Evolutionary conservation across 2,329 filamentous ascomycete species (phyloP).

Genomic region (Aspergillus sp.): DNA sequence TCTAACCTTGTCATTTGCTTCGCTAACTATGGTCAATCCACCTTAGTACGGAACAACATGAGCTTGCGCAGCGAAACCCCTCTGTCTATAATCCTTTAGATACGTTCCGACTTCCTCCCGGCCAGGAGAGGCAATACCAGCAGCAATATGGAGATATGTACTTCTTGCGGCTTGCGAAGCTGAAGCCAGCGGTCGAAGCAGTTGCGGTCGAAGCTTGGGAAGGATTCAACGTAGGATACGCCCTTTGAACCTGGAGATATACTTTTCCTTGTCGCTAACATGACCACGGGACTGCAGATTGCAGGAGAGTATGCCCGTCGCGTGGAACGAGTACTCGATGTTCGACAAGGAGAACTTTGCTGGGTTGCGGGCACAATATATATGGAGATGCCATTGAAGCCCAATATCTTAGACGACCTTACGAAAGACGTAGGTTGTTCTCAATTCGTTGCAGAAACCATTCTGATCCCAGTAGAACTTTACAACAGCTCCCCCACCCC

Average conservation of each 20-base stretch:
- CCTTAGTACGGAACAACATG: constrained; percentile 36
- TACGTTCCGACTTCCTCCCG: constrained; percentile 70
- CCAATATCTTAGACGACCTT: constrained; percentile 92
- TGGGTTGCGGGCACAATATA: constrained; percentile 95
- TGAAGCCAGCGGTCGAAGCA: constrained; percentile 79
- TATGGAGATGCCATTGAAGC: constrained; percentile 96
- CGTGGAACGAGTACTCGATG: constrained; percentile 89
- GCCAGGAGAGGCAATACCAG: constrained; percentile 68
- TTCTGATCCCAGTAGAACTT: constrained; percentile 63
- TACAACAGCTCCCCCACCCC: constrained; percentile 77
- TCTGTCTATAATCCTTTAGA: constrained; percentile 72
- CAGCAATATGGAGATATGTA: constrained; percentile 99
- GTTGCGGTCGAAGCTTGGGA: constrained; percentile 75
- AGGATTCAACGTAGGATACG: constrained; percentile 58
- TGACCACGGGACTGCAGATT: constrained; percentile 51
- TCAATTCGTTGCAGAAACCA: neutral
- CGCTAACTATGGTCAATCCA: neutral
- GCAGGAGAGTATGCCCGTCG: constrained; percentile 71
- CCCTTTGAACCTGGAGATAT: neutral
- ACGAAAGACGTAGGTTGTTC: constrained; percentile 73
- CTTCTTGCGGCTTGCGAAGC: constrained; percentile 81
- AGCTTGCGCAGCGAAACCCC: constrained; percentile 53
- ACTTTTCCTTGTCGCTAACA: neutral
- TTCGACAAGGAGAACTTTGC: constrained; percentile 90
- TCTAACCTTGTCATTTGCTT: neutral